Evolutionary conservation across 2,329 filamentous ascomycete species (phyloP).

Genomic region (Thielaviopsis musarum): DNA sequence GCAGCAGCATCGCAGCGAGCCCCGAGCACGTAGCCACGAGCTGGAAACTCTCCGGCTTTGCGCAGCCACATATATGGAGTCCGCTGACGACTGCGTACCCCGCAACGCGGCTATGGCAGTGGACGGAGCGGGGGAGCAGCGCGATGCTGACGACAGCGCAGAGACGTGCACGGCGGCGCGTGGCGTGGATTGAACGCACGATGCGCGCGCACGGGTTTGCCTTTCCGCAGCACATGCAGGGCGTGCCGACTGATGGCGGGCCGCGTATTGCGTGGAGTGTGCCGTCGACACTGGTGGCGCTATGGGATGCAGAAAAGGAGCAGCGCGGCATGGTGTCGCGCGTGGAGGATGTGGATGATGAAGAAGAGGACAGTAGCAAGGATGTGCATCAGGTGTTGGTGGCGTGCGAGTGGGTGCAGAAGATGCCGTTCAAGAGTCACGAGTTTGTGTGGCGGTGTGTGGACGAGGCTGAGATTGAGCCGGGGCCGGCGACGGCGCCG

Average conservation of each 20-base stretch:
- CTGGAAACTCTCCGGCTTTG: too few species aligned
- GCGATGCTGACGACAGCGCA: neutral
- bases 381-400: too few species aligned
- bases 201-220: neutral
- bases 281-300: neutral
- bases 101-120: slow-evolving; percentile 1
- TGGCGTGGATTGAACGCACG: neutral
- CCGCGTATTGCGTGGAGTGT: neutral
- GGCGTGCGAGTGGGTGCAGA: too few species aligned
- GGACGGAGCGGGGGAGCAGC: neutral
- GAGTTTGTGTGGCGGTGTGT: too few species aligned
- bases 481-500: too few species aligned
- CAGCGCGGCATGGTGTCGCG: too few species aligned
- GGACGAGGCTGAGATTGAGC: too few species aligned
- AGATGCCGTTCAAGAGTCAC: too few species aligned
- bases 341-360: too few species aligned
- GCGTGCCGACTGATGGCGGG: too few species aligned
- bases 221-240: neutral
- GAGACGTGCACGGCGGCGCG: neutral
- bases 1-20: neutral
- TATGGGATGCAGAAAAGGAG: too few species aligned
- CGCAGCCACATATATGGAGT: neutral
- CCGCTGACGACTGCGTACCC: slow-evolving; percentile 1
- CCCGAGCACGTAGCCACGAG: neutral
- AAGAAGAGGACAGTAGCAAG: too few species aligned